Conservation (phyloP, 257 asterid species). For the Primulina eburnea region DNA sequence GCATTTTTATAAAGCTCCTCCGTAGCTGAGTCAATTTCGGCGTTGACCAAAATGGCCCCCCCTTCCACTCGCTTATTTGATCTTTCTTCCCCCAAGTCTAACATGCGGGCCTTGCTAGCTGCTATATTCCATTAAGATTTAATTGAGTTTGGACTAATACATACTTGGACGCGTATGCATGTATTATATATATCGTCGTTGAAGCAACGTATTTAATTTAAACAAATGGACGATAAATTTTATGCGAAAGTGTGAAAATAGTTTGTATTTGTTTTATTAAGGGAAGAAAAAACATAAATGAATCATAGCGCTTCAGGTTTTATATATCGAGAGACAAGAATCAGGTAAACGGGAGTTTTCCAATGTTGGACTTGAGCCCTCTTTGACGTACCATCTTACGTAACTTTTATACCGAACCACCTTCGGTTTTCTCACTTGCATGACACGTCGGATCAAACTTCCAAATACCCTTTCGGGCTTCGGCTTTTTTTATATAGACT, state of each 20-base stretch:
- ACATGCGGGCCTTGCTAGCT: slow-evolving; percentile 28
- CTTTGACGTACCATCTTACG: slow-evolving; percentile 77
- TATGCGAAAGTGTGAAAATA: background rate
- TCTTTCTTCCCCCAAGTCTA: slow-evolving; percentile 18
- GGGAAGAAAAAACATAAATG: too few relatives aligned
- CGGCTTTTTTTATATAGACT: slow-evolving; percentile 41
- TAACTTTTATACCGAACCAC: slow-evolving; percentile 28
- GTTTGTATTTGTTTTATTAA: too few relatives aligned
- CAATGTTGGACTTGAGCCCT: background rate
- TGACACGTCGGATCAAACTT: background rate
- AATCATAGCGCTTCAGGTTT: too few relatives aligned
- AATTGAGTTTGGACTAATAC: background rate
- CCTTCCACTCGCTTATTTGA: background rate
- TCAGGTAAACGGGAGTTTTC: too few relatives aligned
- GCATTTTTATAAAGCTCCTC: background rate
- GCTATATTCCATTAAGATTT: slow-evolving; percentile 12
- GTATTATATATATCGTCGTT: too few relatives aligned
- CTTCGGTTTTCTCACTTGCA: slow-evolving; percentile 21
- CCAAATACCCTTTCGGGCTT: slow-evolving; percentile 3
- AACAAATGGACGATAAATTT: too few relatives aligned
- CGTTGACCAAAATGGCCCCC: slow-evolving; percentile 47
- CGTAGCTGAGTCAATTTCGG: slow-evolving; percentile 45
- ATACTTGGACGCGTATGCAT: background rate
- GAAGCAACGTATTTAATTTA: too few relatives aligned
- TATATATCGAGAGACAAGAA: too few relatives aligned